Base-by-base conservation (phyloP, 768 basidiomycete genomes). In the Guyanaporus albipodus region DNA sequence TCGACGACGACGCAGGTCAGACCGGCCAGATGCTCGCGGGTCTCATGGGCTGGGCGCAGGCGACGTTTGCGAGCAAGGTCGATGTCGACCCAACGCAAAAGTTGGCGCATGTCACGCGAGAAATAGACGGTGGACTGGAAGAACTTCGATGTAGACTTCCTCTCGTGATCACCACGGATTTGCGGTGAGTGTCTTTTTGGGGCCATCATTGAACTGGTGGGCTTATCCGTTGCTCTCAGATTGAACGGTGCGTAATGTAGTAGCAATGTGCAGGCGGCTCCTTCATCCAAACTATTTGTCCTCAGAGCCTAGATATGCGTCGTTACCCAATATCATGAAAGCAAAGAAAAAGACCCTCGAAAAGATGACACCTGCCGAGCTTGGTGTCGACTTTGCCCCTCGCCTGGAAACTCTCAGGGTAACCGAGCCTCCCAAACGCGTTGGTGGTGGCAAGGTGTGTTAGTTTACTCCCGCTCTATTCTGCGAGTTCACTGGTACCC, bases 301-400 rank as follows among this genome's bases (percentile, higher is more conserved):
- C 38, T 15, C 60, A 92, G 94, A 95, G 67, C 95, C 95, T 0
- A 86, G 95, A 56, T 99, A 96, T 61, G 96, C 96, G 0, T 92
- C 94, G n/a, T 67, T 99, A 49, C 91, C 92, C 4, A 93, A 91
- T 57, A 95, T 95, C 68, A 95, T 95, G 91, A 94, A 95, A 69
- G 96, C 96, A n/a, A 98, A 97, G 78, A 99, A 97, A 78, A 99
- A 99, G 73, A 85, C 87, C 12, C 69, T 97, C 34, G 85, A 94
- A 69, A 92, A 89, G 61, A 59, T 96, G 42, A 79, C 79, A 14
- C 75, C 91, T 1, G 72, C 74, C 19, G 91, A 93, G 56, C 81
- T 98, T 19, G 82, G 83, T 7, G 73, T 97, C 19, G 91, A 98
- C 70, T 77, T 91, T 44, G 77, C 81, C 0, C 91, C 92, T 14